phyloP scores from a whole-genome alignment of 2,329 filamentous ascomycete species.

The Dothideomycetes sp. region DNA sequence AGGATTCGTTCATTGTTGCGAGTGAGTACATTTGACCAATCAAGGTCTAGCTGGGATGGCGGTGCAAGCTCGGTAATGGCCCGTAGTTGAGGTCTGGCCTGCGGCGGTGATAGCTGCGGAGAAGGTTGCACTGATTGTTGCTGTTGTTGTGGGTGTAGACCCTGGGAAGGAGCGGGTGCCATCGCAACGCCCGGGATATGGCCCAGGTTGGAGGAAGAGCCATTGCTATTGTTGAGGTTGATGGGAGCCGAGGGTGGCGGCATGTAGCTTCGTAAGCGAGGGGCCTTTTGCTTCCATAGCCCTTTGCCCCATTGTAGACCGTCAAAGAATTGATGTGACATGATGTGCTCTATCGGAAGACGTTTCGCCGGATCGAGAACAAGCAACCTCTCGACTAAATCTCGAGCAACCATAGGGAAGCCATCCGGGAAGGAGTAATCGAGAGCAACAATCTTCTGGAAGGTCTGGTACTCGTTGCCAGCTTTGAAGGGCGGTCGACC shows the following conservation, averaged over 20 bases:
- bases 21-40: constrained; percentile 94
- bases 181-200: constrained; percentile 1
- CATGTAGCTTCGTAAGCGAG: constrained; percentile 72
- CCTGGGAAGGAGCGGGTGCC: constrained; percentile 1
- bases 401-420: constrained; percentile 75
- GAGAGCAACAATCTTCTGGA: constrained; percentile 91
- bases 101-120: constrained; percentile 11
- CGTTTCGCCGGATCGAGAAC: constrained; percentile 78
- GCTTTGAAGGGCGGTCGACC: constrained; percentile 97
- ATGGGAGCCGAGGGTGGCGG: constrained; percentile 60
- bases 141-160: constrained; percentile 1
- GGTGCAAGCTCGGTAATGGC: constrained; percentile 92
- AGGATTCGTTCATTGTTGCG: constrained; percentile 86
- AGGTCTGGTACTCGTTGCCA: constrained; percentile 89
- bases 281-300: constrained; percentile 84
- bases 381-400: constrained; percentile 80
- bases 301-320: constrained; percentile 73
- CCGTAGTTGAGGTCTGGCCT: constrained; percentile 52
- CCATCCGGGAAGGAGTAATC: constrained; percentile 89
- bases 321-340: constrained; percentile 91
- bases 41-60: constrained; percentile 93
- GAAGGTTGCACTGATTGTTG: constrained; percentile 10
- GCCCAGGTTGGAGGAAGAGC: not conserved
- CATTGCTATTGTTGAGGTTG: constrained; percentile 29
- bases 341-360: constrained; percentile 89